Base-by-base conservation (phyloP, 2,329 filamentous ascomycete species). In the Diaporthe destruens region DNA sequence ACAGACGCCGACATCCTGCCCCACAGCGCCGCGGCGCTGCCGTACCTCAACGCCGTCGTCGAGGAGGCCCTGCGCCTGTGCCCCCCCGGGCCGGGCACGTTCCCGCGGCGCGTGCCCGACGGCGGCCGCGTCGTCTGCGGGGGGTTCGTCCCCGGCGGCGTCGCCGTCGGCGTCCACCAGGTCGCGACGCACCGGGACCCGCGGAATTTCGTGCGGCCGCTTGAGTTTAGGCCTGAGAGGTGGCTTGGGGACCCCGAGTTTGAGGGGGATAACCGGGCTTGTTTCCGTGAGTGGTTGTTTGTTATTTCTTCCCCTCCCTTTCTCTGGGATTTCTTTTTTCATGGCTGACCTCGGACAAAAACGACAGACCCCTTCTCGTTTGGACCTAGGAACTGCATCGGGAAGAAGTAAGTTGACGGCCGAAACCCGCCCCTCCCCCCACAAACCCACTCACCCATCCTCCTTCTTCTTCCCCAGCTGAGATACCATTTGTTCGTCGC, bases 61-160 rank as follows among this genome's bases (percentile, higher is more conserved):
- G 77, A 84, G 6, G 83, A 85, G 75, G 76, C 77, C 7, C 70
- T 85, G 44, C 78, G 84, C 11, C 75, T 84, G 61, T 84, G 82
- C 65, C 82, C 83, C 20, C 72, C 74, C 6, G 72, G 67, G 0
- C 74, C 75, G 25, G 57, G 63, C 1, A 72, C 69, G 29, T 71
- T 75, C 42, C 73, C 71, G 0, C 61, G 75, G 3, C 53, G 56
- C 9, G 69, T 74, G 11, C 69, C 72, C 8, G 32, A 51, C 14
- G 71, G 68, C 4, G 74, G 71, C 6, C 42, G 57, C n/a, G 51
- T 66, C 29, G 63, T 72, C 4, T 75, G 71, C 14, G 73, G 70
- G 12, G 23, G 51, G 7, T 73, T 57, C 9, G 71, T 75, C 6
- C 71, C 75, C 0, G 61, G 53, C 0, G 73, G 70, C 18, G 47